Base-by-base conservation (phyloP, 2,329 filamentous ascomycete species). In the Epicoccum sorghinum region DNA sequence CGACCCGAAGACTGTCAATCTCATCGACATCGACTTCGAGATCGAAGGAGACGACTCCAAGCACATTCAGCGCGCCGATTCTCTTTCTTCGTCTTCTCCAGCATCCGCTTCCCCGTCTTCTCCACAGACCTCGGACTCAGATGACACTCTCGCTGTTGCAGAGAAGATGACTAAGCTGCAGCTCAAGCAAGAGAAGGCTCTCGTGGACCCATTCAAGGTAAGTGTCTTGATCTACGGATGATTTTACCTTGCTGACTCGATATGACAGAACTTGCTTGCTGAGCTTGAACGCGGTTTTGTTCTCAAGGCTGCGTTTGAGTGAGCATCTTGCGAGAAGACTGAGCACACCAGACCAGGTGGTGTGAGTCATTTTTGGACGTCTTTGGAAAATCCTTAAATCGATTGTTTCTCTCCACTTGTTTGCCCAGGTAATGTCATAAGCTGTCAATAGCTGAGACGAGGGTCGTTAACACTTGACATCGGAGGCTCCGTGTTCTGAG, bases 151-250 rank as follows among this genome's bases (percentile, higher is more conserved):
- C 32, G 13, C 13, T 13, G 32, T 9, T 13, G 32, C 4, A 7
- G 18, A 40, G 38, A 10, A 13, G 23, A 27, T 9, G 3, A 24
- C 24, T 10, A 24, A 24, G 3, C 2, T 7, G 6, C 35, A 30
- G 4, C 33, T 22, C 18, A 3, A 38, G 4, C 25, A 52, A 6
- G 18, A 36, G 3, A 12, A 32, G 18, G 29, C 24, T 3, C 3
- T 13, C 18, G 30, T 29, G 22, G 58, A 60, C 33, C 55, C 53
- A 13, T 59, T 60, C 48, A 57, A 60, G 37, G 58, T 44, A 24
- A 41, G 39, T 33, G 10, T 29, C 13, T 10, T 18, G 13, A 4
- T 9, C 2, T 4, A 1, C 6, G 10, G 7, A 4, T 9, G 8
- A 18, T 4, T 8, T 7, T 7, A 3, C 22, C 23, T 7, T 32